Evolutionary conservation across 2,329 filamentous ascomycete species (phyloP).

Genomic region (Aspergillus melleus): DNA sequence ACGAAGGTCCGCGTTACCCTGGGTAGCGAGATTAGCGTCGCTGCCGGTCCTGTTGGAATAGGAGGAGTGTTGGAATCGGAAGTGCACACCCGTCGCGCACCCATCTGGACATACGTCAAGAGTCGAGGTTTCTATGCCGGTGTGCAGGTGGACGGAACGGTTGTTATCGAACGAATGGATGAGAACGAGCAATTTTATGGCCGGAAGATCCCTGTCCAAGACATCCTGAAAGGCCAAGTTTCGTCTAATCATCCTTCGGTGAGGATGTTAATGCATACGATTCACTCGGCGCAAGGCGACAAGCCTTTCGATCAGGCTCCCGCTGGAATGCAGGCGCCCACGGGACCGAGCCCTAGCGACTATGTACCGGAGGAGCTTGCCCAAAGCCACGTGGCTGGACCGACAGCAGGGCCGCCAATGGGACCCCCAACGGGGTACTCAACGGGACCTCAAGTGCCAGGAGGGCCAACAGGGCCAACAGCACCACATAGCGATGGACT

Average conservation of each 20-base stretch:
- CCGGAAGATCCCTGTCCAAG: slow-evolving; percentile 59
- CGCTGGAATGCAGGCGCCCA: neutral
- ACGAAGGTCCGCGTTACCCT: slow-evolving; percentile 76
- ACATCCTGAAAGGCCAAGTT: slow-evolving; percentile 63
- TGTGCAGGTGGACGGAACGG: slow-evolving; percentile 81
- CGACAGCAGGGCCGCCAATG: neutral
- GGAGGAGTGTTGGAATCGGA: slow-evolving; percentile 72
- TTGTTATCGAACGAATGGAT: slow-evolving; percentile 79
- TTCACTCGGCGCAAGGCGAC: neutral
- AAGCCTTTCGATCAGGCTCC: neutral
- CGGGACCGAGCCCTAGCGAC: neutral
- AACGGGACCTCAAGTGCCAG: neutral
- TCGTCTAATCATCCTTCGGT: neutral
- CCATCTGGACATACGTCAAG: slow-evolving; percentile 85
- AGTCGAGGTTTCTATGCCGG: slow-evolving; percentile 85
- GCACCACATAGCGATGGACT: neutral
- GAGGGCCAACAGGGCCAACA: neutral
- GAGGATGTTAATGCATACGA: neutral
- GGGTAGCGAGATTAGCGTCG: slow-evolving; percentile 75
- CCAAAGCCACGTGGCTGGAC: neutral
- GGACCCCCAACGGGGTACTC: neutral
- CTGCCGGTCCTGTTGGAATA: slow-evolving; percentile 73
- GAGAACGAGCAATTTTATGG: slow-evolving; percentile 88
- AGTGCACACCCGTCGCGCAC: slow-evolving; percentile 66
- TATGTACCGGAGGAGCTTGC: neutral